Base-by-base conservation (phyloP, 495 filamentous ascomycete genomes). In the Hypoxylon lienhwacheense region DNA sequence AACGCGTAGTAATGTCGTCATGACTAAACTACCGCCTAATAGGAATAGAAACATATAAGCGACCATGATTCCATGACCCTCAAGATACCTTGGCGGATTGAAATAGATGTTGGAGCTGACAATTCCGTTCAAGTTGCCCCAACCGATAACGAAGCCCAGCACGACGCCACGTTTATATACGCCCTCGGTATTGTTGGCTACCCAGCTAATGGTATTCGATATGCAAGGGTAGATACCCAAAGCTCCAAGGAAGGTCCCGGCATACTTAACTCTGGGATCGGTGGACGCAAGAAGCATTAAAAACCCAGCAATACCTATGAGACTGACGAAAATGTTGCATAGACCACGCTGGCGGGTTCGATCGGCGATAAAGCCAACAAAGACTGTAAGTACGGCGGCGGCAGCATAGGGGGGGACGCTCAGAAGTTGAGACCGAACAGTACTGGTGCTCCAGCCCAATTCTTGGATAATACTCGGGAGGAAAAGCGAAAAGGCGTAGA, bases 401-500 rank as follows among this genome's bases (percentile, higher is more conserved):
- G 74, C 84, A n/a, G 85, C 90, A 61, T 97, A 97, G 0, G 91
- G 91, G 1, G 93, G 91, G 0, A 97, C 92, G 15, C 82, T 86
- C 43, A 96, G 78, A 3, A 97, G 80, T 62, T 97, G 91, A 0
- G 89, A 82, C 1, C 72, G 79, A 4, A 88, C 87, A 1, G 57
- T 62, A 53, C 60, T 68, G 50, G 55, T 63, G 42, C 55, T 47
- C 66, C 87, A 96, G 22, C 92, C 92, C 12, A 88, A 73, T 56
- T 85, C 77, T 21, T 66, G 70, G 63, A 97, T 87, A 65, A 96
- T 96, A 22, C 84, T 86, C 1, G 92, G 92, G 0, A 96, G 77
- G 69, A 97, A 96, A 3, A 97, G 80, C 4, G 86, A 89, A 68
- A 96, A 96, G 14, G 87, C 89, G 67, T 97, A 97, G 3, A 97